Base-by-base conservation (phyloP, 768 basidiomycete species). In the Russula griseocarnosa region DNA sequence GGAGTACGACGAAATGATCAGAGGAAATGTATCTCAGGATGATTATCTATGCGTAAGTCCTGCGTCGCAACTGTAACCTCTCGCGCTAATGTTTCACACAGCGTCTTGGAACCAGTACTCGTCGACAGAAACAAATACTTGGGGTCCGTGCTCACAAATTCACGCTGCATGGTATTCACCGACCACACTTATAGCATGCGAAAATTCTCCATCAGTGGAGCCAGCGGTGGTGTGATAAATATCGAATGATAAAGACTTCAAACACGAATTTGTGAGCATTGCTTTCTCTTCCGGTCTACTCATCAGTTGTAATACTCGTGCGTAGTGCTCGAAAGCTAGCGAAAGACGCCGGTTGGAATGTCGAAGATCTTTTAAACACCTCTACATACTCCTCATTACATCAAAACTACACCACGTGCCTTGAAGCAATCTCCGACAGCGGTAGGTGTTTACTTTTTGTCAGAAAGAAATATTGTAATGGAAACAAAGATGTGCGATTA, bases 401-500 rank as follows among this genome's bases (percentile, higher is more conserved):
- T 40, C 55, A 38, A 53, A 61, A n/a, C 26, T 34, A 51, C 24
- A 57, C 22, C 30, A 3, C 1, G 18, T 51, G 64, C 49, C 59
- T 65, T 13, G 59, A 65, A 51, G n/a, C 24, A 22, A 50, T 65
- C 32, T 36, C 59, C 14, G n/a, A 52, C 8, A 24, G 30, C 8
- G 60, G 64, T 65, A 46, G 18, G 53, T 50, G 20, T 44, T 26
- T 56, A 40, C 38, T 52, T 24, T 60, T 49, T 28, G 51, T 55
- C 65, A 36, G 38, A 51, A 34, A 32, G 13, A 55, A 24, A 14
- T 55, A 32, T 46, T 57, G 38, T 26, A 57, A 22, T 28, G 20
- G 36, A 36, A 49, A 22, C 20, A 9, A 65, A 81, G 79, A 78
- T 52, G 76, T 75, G 24, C 55, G 69, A 7, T n/a, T 61, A 2